A percentile compares a stretch with the other conserved stretches of the same genome.
Evolutionary conservation across 257 asterid genomes (phyloP).

Genomic region (Striga asiatica): DNA sequence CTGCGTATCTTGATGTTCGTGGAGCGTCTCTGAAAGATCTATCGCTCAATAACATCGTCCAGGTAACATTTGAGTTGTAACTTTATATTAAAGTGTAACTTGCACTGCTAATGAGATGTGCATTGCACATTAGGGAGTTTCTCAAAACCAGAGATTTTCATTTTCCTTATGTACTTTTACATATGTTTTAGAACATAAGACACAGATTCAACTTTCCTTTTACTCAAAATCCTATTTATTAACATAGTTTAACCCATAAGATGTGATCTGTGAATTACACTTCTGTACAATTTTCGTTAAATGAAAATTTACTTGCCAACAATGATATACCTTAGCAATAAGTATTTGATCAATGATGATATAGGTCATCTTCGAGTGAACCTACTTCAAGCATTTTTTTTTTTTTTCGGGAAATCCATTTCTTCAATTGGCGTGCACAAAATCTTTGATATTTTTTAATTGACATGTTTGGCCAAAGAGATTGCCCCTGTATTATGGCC

Average conservation of each 20-base stretch:
- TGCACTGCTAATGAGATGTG: not conserved
- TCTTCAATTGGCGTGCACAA: too few relatives aligned
- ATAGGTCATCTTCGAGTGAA: too few relatives aligned
- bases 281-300: not conserved
- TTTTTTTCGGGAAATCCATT: too few relatives aligned
- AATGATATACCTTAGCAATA: not conserved
- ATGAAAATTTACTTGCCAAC: not conserved
- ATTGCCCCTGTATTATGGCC: too few relatives aligned
- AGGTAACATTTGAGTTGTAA: conserved; percentile 30
- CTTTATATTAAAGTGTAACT: not conserved
- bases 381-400: too few relatives aligned
- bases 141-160: not conserved
- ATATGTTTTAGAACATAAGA: too few relatives aligned
- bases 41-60: conserved; percentile 47
- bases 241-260: not conserved
- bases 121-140: not conserved
- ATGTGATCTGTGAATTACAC: not conserved
- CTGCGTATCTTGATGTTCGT: conserved; percentile 75
- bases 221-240: not conserved
- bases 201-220: not conserved
- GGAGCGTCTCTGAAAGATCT: conserved; percentile 59
- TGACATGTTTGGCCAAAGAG: too few relatives aligned
- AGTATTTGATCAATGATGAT: too few relatives aligned
- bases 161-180: too few relatives aligned
- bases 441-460: too few relatives aligned